Evolutionary conservation across 2,329 filamentous ascomycete species (phyloP), one percentile per base, ranked within the genome.

Genomic region (Fusarium clavum): DNA sequence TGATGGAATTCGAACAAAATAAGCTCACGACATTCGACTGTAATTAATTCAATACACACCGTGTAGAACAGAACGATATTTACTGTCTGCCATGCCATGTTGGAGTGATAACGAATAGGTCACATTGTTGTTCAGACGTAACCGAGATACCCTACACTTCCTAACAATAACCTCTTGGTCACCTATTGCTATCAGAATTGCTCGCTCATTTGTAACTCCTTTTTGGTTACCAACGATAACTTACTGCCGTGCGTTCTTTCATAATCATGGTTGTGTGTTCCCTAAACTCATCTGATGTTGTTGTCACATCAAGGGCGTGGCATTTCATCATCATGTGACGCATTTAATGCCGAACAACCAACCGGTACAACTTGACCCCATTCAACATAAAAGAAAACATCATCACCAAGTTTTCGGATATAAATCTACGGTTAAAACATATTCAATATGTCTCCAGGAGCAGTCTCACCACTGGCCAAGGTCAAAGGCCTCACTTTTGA

Each of bases 401-500:
- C 22, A 29, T 12, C 57, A 9, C 18, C 30, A 11, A 18, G 11
- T 25, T 14, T 7, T 12, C 18, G 27, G 27, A 44, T 8, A 4
- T n/a, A 53, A 13, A 7, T 8, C 8, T 2, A 22, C 16, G n/a
- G 7, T 11, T 5, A 5, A 20, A 41, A 48, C n/a, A 22, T n/a
- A 34, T 30, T 12, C 8, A 52, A 38, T 6, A 72, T 75, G 79
- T 77, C 76, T 4, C 75, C 77, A 11, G 65, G 65, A 41, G 55
- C 64, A 25, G 24, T 70, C 3, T 73, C 76, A 0, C 75, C 77
- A 4, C 72, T 81, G 16, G 49, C 70, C 25, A 65, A 75, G 29
- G 73, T 87, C 68, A 88, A 88, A 70, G 91, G 87, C 10, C 82
- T 94, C 34, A 84, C 90, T 57, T 94, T 93, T 75, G 92, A 94